Conservation (phyloP, 805 yeast genomes). For the Candida hispaniensis region DNA sequence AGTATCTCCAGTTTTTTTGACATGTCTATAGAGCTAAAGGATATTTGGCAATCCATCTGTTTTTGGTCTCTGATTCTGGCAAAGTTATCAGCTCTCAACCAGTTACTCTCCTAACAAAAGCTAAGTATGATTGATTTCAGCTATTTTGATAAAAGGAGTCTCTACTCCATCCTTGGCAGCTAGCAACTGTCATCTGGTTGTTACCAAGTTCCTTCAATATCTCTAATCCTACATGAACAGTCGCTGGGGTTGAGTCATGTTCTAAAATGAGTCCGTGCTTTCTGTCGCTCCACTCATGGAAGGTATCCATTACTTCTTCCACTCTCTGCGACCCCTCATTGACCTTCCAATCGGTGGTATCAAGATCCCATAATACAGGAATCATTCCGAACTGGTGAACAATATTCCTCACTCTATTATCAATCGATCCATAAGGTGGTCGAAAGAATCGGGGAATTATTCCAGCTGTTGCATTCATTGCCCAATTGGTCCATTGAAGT, state of each 20-base stretch:
- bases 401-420: conserved; percentile 71
- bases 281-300: conserved; percentile 51
- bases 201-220: conserved; percentile 45
- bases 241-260: conserved; percentile 62
- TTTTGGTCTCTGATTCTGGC: conserved; percentile 14
- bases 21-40: neutral
- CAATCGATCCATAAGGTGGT: conserved; percentile 95
- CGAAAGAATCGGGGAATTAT: conserved; percentile 88
- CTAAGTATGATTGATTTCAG: no score
- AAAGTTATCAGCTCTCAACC: no score
- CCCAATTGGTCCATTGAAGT: conserved; percentile 93
- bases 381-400: conserved; percentile 78
- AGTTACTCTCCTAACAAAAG: no score
- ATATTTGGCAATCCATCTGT: neutral
- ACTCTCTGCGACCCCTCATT: conserved; percentile 42
- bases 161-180: no score
- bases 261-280: conserved; percentile 66
- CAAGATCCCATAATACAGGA: conserved; percentile 83
- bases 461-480: conserved; percentile 86
- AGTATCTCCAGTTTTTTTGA: conserved; percentile 3
- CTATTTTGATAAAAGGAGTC: no score
- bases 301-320: conserved; percentile 44
- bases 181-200: conserved; percentile 64
- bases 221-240: conserved; percentile 60
- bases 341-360: conserved; percentile 84